Evolutionary conservation across 73 alveolate genomes (phyloP), one percentile per base, ranked within the genome.

Genomic region (Loxodes magnus): DNA sequence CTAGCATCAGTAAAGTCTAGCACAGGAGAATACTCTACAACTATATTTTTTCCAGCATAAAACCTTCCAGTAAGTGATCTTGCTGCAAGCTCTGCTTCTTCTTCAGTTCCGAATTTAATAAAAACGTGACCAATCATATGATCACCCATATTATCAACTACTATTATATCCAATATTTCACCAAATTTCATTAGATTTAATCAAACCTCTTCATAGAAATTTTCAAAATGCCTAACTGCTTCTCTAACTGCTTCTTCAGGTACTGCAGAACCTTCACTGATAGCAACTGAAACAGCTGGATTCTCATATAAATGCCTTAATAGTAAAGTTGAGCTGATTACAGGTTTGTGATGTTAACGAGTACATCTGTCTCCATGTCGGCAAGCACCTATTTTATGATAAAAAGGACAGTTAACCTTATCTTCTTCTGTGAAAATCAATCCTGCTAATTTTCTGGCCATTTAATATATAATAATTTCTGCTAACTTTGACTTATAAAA

Each of bases 361-460:
- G 93, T 88, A 71, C 99, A 96, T 30, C 92, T 82, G 63, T 96
- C 98, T 37, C 98, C 99, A 60, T 96, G 97, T 51, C 99, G 44
- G 79, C 99, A 96, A 10, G 99, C 99, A 7, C 99, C 99, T 44
- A 96, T 96, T 77, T 96, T 96, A 67, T 81, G 83, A 82, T 96
- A 96, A 82, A 96, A 96, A 44, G 98, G 96, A 64, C 99, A 96
- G 74, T 94, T 96, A 60, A 94, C 98, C 70, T 87, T 80, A 76
- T 92, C 98, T 85, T 90, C 99, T 66, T 95, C 99, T 46, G 99
- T 92, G n/a, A n/a, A n/a, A n/a, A n/a, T n/a, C n/a, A n/a, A n/a
- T n/a, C n/a, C n/a, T n/a, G n/a, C n/a, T n/a, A n/a, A n/a, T n/a
- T n/a, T n/a, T n/a, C n/a, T n/a, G n/a, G n/a, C n/a, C n/a, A n/a